Percentiles rank a stretch among this genome's conserved stretches.
Conservation (phyloP, 257 asterid species). For the Prunella vulgaris region DNA sequence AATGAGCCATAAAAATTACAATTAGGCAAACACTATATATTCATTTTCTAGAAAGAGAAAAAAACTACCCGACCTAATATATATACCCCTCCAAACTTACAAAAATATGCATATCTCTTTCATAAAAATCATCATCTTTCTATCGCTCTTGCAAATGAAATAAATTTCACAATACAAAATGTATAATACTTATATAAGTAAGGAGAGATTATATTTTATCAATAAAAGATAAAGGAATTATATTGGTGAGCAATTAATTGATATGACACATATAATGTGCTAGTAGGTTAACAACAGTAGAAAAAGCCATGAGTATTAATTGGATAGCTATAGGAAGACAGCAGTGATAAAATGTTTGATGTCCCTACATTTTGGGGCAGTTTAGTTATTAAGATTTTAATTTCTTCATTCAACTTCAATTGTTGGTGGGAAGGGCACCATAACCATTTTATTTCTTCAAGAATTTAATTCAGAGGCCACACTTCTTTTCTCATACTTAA, state of each 20-base stretch:
- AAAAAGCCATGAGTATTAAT: conserved; percentile 12
- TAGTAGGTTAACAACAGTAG: conserved; percentile 39
- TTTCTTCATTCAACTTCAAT: conserved; percentile 19
- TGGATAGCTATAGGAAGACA: conserved; percentile 29
- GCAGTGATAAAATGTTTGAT: conserved; percentile 12
- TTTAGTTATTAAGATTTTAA: conserved; percentile 1
- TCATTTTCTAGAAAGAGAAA: too few species aligned
- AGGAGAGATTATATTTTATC: neutral
- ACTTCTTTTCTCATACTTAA: neutral
- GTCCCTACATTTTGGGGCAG: conserved; percentile 40
- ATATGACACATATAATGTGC: conserved; percentile 18
- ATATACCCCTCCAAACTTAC: too few species aligned
- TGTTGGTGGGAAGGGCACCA: conserved; percentile 49
- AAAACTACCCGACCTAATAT: too few species aligned
- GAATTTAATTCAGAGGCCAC: neutral
- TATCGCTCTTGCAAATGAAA: too few species aligned
- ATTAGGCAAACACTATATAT: too few species aligned
- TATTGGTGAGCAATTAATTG: conserved; percentile 11
- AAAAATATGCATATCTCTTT: too few species aligned
- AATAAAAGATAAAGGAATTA: neutral
- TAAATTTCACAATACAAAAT: too few species aligned
- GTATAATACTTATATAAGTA: too few species aligned
- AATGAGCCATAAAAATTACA: too few species aligned
- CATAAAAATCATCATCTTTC: too few species aligned
- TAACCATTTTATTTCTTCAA: neutral